A percentile compares a stretch with the other conserved stretches of the same genome.
phyloP scores from a whole-genome alignment of 331 rosid genomes.

The Malus hybrid region DNA sequence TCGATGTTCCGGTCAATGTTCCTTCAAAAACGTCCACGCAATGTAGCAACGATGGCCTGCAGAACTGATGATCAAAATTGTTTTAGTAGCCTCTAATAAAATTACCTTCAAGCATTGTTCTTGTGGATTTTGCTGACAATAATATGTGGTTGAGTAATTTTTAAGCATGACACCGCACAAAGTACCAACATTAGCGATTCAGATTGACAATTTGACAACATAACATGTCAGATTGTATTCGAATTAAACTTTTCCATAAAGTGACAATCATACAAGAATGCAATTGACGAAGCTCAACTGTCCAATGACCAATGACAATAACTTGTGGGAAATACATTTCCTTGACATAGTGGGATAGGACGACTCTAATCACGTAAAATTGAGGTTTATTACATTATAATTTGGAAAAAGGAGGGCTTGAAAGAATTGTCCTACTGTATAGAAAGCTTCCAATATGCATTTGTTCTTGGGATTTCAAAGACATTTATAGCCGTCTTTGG shows the following conservation, averaged over 20 bases:
- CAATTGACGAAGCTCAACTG: background rate
- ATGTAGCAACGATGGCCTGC: conserved; percentile 3
- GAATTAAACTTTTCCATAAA: background rate
- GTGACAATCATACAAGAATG: too few relatives aligned
- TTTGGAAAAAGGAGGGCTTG: background rate
- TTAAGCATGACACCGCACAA: background rate
- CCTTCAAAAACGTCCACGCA: conserved; percentile 7
- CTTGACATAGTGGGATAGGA: background rate
- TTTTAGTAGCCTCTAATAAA: conserved; percentile 14
- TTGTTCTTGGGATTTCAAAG: background rate
- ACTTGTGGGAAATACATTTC: background rate
- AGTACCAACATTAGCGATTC: background rate
- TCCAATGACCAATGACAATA: background rate
- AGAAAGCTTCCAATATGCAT: background rate
- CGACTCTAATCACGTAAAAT: background rate
- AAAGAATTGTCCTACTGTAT: conserved; percentile 19
- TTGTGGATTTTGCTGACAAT: background rate
- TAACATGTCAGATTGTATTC: background rate
- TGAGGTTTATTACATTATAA: background rate
- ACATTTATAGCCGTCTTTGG: conserved; percentile 35
- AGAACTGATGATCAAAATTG: conserved; percentile 1
- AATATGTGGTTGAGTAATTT: background rate
- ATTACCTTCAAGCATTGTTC: conserved; percentile 18
- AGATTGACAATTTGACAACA: background rate
- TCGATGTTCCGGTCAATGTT: conserved; percentile 6